A percentile compares a stretch with the other conserved stretches of the same genome.
Evolutionary conservation across 345 rosid genomes (phyloP).

Genomic region (Euclidium syriacum): DNA sequence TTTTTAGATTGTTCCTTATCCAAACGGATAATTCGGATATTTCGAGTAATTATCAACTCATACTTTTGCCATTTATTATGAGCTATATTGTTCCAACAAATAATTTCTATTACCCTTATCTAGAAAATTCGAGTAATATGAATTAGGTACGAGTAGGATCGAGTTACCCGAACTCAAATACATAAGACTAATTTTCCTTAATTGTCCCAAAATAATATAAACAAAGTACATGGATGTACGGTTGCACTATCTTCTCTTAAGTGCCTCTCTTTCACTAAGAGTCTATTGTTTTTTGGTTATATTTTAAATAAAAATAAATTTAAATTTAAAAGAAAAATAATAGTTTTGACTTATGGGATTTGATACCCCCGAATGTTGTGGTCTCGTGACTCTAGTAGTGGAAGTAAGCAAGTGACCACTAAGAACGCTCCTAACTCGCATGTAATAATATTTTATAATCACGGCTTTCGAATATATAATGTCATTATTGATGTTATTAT

Average conservation of each 20-base stretch:
- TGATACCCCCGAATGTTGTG: slow-evolving; percentile 17
- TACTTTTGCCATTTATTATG: too few species aligned
- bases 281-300: slow-evolving; percentile 2
- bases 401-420: slow-evolving; percentile 33
- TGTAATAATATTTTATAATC: neutral
- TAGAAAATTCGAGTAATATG: too few species aligned
- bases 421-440: slow-evolving; percentile 17
- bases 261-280: neutral
- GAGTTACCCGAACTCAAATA: too few species aligned
- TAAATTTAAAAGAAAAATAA: neutral
- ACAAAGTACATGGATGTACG: slow-evolving; percentile 26
- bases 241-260: slow-evolving; percentile 5
- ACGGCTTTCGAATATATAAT: neutral
- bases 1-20: too few species aligned
- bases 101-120: too few species aligned
- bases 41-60: too few species aligned
- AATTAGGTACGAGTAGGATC: too few species aligned
- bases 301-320: neutral
- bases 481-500: slow-evolving; percentile 9
- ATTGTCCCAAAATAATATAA: neutral
- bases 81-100: too few species aligned
- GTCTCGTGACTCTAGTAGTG: slow-evolving; percentile 28
- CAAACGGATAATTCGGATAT: too few species aligned
- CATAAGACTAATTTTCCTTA: too few species aligned
- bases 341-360: slow-evolving; percentile 1